Conservation (phyloP, 805 yeast genomes). For the Kazachstania africana region DNA sequence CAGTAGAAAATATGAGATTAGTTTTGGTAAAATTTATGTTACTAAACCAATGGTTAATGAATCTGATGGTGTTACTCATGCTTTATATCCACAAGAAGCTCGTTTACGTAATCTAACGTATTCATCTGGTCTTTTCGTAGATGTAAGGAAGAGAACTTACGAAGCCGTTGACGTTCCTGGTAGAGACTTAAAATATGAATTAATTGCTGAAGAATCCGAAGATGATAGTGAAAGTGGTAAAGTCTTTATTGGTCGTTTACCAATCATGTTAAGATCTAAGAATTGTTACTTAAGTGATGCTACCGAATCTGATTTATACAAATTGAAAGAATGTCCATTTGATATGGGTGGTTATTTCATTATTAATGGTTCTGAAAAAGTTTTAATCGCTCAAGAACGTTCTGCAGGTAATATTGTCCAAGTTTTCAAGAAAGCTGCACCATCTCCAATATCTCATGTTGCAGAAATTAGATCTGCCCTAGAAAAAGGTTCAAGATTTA, state of each 20-base stretch:
- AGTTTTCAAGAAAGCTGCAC: slow-evolving; percentile 95
- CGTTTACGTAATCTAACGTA: slow-evolving; percentile 91
- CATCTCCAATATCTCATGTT: slow-evolving; percentile 88
- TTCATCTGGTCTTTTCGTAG: slow-evolving; percentile 91
- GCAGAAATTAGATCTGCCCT: slow-evolving; percentile 96
- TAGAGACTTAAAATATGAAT: slow-evolving; percentile 47
- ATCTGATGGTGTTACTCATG: slow-evolving; percentile 99
- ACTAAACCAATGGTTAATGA: slow-evolving; percentile 98
- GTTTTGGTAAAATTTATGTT: slow-evolving; percentile 94
- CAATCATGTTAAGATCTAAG: slow-evolving; percentile 94
- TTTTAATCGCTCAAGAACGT: slow-evolving; percentile 95
- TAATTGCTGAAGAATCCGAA: slow-evolving; percentile 39
- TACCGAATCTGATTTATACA: slow-evolving; percentile 86
- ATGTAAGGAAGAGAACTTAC: slow-evolving; percentile 83
- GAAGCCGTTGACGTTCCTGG: slow-evolving; percentile 66
- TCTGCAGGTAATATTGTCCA: slow-evolving; percentile 97
- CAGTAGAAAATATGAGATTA: slow-evolving; percentile 86
- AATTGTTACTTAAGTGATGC: slow-evolving; percentile 87
- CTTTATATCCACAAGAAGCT: slow-evolving; percentile 97
- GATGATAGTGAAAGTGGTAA: slow-evolving; percentile 62
- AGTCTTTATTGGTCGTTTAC: slow-evolving; percentile 92
- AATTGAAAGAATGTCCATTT: slow-evolving; percentile 94
- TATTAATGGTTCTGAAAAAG: slow-evolving; percentile 97
- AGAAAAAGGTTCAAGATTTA: slow-evolving; percentile 93
- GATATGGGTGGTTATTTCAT: slow-evolving; percentile 99